A percentile compares a stretch with the other conserved stretches of the same genome.
These are phyloP conservation scores for Ogataea nitratoaversa DNA, from an alignment of 805 yeast species.

Conservation along the genomic window DNA sequence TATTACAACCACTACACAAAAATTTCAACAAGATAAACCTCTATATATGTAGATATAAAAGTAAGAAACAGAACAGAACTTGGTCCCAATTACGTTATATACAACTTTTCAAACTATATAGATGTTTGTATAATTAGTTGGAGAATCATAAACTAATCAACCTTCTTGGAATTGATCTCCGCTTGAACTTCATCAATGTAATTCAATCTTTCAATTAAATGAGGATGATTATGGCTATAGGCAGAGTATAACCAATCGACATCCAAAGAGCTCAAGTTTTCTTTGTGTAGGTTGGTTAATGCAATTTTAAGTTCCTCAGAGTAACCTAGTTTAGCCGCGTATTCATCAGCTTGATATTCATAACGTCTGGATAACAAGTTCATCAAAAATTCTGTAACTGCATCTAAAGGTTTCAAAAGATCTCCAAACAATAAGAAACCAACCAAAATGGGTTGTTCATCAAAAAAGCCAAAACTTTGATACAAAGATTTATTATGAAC, in stretches of 20 bases:
- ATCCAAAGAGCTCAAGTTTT: conserved; percentile 80
- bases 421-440: conserved; percentile 82
- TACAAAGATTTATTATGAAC: conserved; percentile 76
- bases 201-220: conserved; percentile 78
- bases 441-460: conserved; percentile 65
- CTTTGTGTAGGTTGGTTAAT: conserved; percentile 69
- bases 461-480: conserved; percentile 69
- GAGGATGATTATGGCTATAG: conserved; percentile 89
- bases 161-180: conserved; percentile 15
- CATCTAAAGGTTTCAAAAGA: conserved; percentile 72
- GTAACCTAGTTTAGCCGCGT: conserved; percentile 73
- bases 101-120: too few relatives aligned
- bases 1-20: too few relatives aligned
- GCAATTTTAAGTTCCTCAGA: conserved; percentile 64
- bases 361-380: conserved; percentile 75
- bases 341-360: conserved; percentile 92
- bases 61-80: too few relatives aligned
- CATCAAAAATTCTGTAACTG: conserved; percentile 59
- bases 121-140: too few relatives aligned
- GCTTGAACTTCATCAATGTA: conserved; percentile 51
- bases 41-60: too few relatives aligned
- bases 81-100: too few relatives aligned
- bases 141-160: conserved; percentile 10
- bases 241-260: conserved; percentile 89
- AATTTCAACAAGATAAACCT: too few relatives aligned